These are phyloP conservation scores for Psophocarpus tetragonolobus DNA, from an alignment of 306 rosid species.

Conservation along the genomic window DNA sequence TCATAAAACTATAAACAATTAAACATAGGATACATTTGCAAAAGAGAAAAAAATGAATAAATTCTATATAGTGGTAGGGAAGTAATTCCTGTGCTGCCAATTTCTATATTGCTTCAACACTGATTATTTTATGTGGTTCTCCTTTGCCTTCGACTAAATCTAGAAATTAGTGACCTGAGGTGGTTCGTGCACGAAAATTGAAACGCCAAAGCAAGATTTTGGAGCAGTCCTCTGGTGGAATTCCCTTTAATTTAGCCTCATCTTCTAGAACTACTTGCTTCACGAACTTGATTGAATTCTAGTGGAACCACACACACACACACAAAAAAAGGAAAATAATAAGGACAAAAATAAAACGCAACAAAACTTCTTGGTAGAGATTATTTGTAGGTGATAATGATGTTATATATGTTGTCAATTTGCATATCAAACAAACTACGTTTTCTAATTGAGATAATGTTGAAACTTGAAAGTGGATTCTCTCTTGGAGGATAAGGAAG, in stretches of 20 bases:
- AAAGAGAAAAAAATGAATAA: constrained; percentile 25
- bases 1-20: constrained; percentile 20
- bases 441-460: constrained; percentile 19
- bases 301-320: not conserved
- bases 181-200: constrained; percentile 37
- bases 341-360: not conserved
- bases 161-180: constrained; percentile 40
- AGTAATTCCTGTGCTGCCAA: not conserved
- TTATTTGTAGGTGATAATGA: not conserved
- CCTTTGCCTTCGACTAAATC: constrained; percentile 18
- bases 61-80: constrained; percentile 17
- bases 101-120: constrained; percentile 23
- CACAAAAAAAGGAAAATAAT: not conserved
- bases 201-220: constrained; percentile 83
- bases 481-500: constrained; percentile 37
- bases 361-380: not conserved
- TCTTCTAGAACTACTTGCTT: constrained; percentile 97
- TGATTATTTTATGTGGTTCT: not conserved
- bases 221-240: constrained; percentile 85
- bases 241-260: constrained; percentile 76
- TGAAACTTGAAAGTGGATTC: constrained; percentile 14
- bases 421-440: not conserved
- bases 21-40: not conserved
- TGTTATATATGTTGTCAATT: not conserved
- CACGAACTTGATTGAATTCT: constrained; percentile 90